These are phyloP conservation scores for Exserohilum rostratum DNA, from an alignment of 2,329 filamentous ascomycete species.

Conservation along the genomic window DNA sequence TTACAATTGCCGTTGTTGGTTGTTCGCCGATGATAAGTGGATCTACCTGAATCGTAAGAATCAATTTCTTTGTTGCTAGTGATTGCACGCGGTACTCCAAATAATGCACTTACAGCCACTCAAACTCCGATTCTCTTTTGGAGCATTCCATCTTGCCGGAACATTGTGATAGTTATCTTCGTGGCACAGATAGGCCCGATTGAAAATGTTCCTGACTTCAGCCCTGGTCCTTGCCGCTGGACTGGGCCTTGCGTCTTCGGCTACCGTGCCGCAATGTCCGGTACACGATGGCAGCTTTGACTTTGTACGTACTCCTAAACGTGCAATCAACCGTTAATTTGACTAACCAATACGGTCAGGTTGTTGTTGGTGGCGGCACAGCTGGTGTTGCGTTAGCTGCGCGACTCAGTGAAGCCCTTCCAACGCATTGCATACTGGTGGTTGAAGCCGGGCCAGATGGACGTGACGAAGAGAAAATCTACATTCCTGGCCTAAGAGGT, in stretches of 20 bases:
- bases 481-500: constrained; percentile 27
- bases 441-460: constrained; percentile 35
- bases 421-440: constrained; percentile 21
- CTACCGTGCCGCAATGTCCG: background rate
- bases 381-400: constrained; percentile 28
- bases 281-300: background rate
- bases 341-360: constrained; percentile 4
- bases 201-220: background rate
- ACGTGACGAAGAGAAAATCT: constrained; percentile 26
- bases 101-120: background rate
- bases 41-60: background rate
- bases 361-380: constrained; percentile 26
- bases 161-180: background rate
- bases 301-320: background rate
- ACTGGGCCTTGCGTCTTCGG: background rate
- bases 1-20: background rate
- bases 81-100: background rate
- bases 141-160: background rate
- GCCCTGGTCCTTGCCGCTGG: background rate
- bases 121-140: background rate
- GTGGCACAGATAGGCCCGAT: background rate
- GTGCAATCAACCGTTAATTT: background rate
- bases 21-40: background rate
- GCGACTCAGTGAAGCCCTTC: constrained; percentile 35
- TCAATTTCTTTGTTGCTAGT: background rate